Conservation (phyloP, 2,329 filamentous ascomycete genomes). For the Pseudogymnoascus sp. region DNA sequence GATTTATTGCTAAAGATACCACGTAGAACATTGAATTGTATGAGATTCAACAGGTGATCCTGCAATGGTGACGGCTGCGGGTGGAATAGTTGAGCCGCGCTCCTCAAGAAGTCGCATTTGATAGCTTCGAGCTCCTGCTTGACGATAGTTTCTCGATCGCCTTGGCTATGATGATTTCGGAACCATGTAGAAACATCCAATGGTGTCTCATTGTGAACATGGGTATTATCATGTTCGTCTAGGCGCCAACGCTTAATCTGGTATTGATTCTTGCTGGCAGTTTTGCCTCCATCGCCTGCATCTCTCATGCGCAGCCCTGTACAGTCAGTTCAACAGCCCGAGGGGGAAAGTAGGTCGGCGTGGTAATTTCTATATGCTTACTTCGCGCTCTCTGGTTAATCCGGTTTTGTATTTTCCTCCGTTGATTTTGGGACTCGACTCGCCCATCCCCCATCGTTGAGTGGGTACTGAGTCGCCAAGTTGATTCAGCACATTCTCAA, state of each 20-base stretch:
- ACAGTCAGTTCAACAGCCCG: not conserved
- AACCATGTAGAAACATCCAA: not conserved
- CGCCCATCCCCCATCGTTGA: not conserved
- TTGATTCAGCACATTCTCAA: not conserved
- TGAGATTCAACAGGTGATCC: not conserved
- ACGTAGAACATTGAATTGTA: not conserved
- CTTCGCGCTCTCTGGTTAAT: not conserved
- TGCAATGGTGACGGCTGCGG: not conserved
- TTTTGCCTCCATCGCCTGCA: not conserved
- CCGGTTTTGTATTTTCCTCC: not conserved
- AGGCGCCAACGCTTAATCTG: not conserved
- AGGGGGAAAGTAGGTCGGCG: not conserved
- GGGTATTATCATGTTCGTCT: not conserved
- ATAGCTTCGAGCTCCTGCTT: not conserved
- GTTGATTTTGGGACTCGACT: not conserved
- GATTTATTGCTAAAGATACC: not conserved
- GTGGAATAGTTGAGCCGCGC: not conserved
- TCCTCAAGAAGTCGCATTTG: not conserved
- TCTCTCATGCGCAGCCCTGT: not conserved
- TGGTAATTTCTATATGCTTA: not conserved
- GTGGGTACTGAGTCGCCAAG: not conserved
- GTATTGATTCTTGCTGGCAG: not conserved
- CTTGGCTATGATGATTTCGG: not conserved
- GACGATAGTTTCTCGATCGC: not conserved
- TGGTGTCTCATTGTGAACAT: not conserved